phyloP scores from a whole-genome alignment of 2,329 filamentous ascomycete genomes.

The Leptodontidium sp. region DNA sequence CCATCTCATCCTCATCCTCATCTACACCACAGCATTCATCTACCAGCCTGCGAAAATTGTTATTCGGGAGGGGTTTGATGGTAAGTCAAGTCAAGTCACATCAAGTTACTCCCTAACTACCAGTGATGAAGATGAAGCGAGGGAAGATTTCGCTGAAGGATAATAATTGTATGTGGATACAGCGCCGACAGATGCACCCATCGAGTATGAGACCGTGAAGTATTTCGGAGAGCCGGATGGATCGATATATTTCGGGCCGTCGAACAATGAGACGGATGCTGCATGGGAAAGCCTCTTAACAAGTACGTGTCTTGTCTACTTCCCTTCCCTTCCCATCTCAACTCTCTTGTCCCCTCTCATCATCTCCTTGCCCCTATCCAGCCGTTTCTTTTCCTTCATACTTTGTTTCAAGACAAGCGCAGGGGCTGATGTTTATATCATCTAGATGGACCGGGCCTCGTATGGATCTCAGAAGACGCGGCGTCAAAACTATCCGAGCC shows the following conservation, averaged over 20 bases:
- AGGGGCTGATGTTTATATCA: too few species aligned
- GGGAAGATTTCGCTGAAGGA: not conserved
- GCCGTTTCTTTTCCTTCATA: too few species aligned
- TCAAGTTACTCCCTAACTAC: too few species aligned
- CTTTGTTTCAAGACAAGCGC: too few species aligned
- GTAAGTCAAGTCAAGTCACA: not conserved
- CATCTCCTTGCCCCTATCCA: too few species aligned
- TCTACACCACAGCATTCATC: not conserved
- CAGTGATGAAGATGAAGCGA: too few species aligned
- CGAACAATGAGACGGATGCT: not conserved
- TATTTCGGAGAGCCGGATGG: not conserved
- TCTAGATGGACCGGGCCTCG: not conserved
- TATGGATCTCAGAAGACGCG: not conserved
- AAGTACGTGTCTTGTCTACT: not conserved
- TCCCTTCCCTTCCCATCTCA: not conserved
- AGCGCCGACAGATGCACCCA: constrained; percentile 1
- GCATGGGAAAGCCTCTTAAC: not conserved
- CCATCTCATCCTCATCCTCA: not conserved
- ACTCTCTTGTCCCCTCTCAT: not conserved
- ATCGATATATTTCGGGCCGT: not conserved
- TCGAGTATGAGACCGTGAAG: not conserved
- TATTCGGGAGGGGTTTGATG: not conserved
- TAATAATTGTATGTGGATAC: not conserved
- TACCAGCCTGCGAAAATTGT: not conserved
- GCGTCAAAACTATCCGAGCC: not conserved